Conservation (phyloP, 2,329 filamentous ascomycete species). For the Blastomyces parvus region DNA sequence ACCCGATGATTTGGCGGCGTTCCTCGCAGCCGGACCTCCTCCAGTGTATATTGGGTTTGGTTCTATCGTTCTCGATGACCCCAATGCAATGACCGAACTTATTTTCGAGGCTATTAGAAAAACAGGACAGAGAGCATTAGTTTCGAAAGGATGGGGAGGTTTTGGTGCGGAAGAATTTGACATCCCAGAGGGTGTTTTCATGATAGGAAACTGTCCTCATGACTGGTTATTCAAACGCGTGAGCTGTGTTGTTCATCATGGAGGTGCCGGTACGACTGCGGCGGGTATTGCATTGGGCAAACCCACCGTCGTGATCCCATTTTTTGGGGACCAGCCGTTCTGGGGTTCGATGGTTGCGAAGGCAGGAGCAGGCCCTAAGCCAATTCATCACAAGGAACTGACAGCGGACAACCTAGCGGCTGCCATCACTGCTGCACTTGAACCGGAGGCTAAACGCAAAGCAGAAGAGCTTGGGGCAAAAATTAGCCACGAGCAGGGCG, state of each 20-base stretch:
- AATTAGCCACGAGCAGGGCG: constrained; percentile 57
- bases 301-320: constrained; percentile 74
- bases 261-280: constrained; percentile 78
- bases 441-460: constrained; percentile 50
- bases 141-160: constrained; percentile 84
- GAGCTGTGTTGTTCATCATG: constrained; percentile 75
- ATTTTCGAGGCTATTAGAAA: constrained; percentile 62
- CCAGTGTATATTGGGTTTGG: constrained; percentile 79
- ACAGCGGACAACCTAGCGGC: constrained; percentile 57
- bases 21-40: constrained; percentile 58
- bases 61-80: constrained; percentile 71
- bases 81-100: constrained; percentile 57
- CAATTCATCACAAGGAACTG: constrained; percentile 59
- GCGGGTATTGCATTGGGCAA: constrained; percentile 72
- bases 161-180: constrained; percentile 61
- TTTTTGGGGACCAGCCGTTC: constrained; percentile 78
- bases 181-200: constrained; percentile 67
- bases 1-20: constrained; percentile 53
- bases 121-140: constrained; percentile 63
- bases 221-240: constrained; percentile 83
- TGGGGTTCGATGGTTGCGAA: constrained; percentile 69
- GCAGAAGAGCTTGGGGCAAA: constrained; percentile 50
- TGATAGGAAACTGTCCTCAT: constrained; percentile 77
- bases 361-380: constrained; percentile 61
- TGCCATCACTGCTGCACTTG: constrained; percentile 53